A percentile compares a stretch with the other conserved stretches of the same genome.
Evolutionary conservation across 352 stramenopile genomes (phyloP).

Genomic region (Phytophthora parvispora): DNA sequence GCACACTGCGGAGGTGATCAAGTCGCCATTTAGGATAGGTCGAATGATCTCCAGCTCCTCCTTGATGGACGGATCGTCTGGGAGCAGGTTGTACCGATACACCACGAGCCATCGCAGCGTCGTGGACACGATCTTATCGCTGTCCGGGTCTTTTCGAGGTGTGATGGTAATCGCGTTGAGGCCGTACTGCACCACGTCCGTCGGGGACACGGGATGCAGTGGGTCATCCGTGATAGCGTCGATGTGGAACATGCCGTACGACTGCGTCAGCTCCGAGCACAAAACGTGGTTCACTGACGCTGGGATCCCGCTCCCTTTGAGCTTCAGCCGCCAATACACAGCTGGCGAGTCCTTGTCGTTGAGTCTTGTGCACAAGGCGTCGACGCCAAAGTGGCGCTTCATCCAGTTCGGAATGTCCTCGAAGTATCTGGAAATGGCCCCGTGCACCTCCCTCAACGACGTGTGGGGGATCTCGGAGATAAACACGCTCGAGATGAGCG

Average conservation of each 20-base stretch:
- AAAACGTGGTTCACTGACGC: constrained; percentile 39
- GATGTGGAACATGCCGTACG: constrained; percentile 37
- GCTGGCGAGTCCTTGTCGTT: constrained; percentile 25
- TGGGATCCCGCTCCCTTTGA: constrained; percentile 17
- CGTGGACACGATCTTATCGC: constrained; percentile 1
- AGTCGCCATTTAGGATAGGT: constrained; percentile 7
- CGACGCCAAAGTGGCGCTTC: constrained; percentile 37
- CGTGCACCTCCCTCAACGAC: constrained; percentile 40
- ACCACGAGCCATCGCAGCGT: constrained; percentile 26
- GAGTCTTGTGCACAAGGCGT: constrained; percentile 19
- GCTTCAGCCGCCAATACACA: constrained; percentile 28
- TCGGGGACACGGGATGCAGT: constrained; percentile 14
- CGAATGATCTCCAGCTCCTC: constrained; percentile 18
- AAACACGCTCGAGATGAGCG: constrained; percentile 46
- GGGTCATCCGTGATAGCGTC: constrained; percentile 39
- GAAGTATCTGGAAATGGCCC: constrained; percentile 27
- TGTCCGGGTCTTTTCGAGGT: constrained; percentile 9
- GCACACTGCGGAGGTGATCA: constrained; percentile 6
- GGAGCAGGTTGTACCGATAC: constrained; percentile 29
- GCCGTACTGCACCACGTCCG: constrained; percentile 9
- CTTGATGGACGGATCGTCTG: constrained; percentile 16
- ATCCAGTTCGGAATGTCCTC: constrained; percentile 31
- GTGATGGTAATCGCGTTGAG: constrained; percentile 20
- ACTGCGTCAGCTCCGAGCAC: constrained; percentile 26
- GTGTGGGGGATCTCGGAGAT: constrained; percentile 43